Evolutionary conservation across 31 red algal genomes (phyloP).

Genomic region (Odonthalia washingtoniensis): DNA sequence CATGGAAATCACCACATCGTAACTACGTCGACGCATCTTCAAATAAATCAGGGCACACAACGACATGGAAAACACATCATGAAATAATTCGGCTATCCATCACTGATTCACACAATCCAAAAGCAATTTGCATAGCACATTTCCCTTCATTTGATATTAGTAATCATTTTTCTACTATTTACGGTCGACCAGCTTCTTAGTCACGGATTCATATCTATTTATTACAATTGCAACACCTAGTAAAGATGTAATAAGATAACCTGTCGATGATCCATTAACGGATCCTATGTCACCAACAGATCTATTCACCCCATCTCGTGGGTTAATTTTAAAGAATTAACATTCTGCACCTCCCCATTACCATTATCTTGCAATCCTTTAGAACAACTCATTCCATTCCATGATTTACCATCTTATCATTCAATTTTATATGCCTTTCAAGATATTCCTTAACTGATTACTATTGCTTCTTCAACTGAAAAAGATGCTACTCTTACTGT

Average conservation of each 20-base stretch:
- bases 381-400: constrained; percentile 14
- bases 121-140: constrained; percentile 48
- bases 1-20: background rate
- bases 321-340: constrained; percentile 47
- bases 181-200: constrained; percentile 31
- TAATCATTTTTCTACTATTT: constrained; percentile 2
- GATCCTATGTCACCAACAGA: background rate
- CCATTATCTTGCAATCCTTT: constrained; percentile 50
- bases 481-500: constrained; percentile 5
- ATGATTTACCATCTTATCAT: constrained; percentile 30
- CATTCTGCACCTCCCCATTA: constrained; percentile 16
- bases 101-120: constrained; percentile 21
- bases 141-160: constrained; percentile 44
- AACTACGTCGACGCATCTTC: background rate
- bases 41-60: constrained; percentile 3
- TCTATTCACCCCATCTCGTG: constrained; percentile 37
- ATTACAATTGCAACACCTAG: constrained; percentile 51
- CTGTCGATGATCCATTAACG: constrained; percentile 30
- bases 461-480: constrained; percentile 12
- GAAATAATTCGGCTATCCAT: constrained; percentile 19
- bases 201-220: constrained; percentile 21
- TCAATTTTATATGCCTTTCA: constrained; percentile 36
- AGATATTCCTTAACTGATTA: constrained; percentile 53
- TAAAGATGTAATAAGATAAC: constrained; percentile 35
- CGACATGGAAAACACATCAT: constrained; percentile 42